Evolutionary conservation across 768 basidiomycete species (phyloP), one percentile per base, ranked within the genome.

Genomic region (Phylloporus sp.): DNA sequence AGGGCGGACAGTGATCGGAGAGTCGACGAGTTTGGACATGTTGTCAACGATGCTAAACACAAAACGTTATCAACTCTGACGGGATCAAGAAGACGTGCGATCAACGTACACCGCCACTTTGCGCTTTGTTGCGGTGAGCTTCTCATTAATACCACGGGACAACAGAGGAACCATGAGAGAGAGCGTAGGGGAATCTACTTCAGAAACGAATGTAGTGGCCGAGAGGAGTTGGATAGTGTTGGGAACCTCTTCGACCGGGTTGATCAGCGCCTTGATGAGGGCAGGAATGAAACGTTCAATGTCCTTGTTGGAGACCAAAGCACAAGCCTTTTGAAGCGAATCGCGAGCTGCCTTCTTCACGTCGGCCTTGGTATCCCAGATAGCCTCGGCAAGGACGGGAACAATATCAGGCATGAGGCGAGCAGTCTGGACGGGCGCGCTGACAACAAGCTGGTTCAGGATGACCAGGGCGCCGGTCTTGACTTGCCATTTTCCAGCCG

Each of bases 221-320:
- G 94, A 92, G 71, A 96, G 91, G 73, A 95, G 87, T 53, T 79
- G 79, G 62, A 97, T 90, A 63, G 93, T 96, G 61, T 82, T 86
- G 61, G 94, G 89, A 48, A 97, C 94, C 82, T 99, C 96, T 77
- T 99, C 95, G 55, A 96, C 92, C 61, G 96, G 96, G 79, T 99
- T 94, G 74, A 97, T 92, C 64, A 98, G 78, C 68, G 91, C 86
- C 70, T 95, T 92, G 71, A 97, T 94, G 63, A 99, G 83, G 68
- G 94, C 94, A 60, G 90, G 91, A 78, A 98, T 91, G 76, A 88
- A 96, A 72, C 82, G 83, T 81, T 90, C 86, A 49, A 90, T 93
- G 73, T 95, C 94, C 84, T 96, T 97, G 86, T 97, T 97, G 58
- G 92, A 92, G 56, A 96, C 81, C 56, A 97, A 76, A 61, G 90